Percentiles rank a stretch among this genome's conserved stretches.
Evolutionary conservation across 441 rosid species (phyloP).

Genomic region (Adansonia gregorii): DNA sequence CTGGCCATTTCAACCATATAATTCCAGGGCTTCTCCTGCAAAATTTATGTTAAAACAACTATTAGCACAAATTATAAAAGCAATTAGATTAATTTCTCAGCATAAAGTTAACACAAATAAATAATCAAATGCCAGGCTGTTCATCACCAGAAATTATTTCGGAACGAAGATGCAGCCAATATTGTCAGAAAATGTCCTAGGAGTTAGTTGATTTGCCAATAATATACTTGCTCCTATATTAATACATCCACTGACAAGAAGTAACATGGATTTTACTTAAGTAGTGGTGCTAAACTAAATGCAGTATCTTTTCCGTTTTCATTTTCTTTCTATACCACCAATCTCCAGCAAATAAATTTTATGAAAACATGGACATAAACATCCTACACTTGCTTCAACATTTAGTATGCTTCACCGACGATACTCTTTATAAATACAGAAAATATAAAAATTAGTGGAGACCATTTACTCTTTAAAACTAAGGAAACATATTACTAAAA

Average conservation of each 20-base stretch:
- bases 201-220: not conserved
- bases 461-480: not conserved
- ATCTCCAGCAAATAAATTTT: not conserved
- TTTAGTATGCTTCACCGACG: not conserved
- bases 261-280: not conserved
- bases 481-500: not conserved
- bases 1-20: slow-evolving; percentile 95
- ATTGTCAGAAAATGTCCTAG: not conserved
- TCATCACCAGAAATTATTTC: not conserved
- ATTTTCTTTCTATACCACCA: not conserved
- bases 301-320: not conserved
- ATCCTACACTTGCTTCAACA: not conserved
- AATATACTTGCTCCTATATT: slow-evolving; percentile 3
- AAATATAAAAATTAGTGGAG: not conserved
- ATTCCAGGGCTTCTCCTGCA: slow-evolving; percentile 77
- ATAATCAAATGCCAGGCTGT: slow-evolving; percentile 4
- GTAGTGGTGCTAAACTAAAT: not conserved
- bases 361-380: slow-evolving; percentile 1
- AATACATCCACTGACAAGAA: not conserved
- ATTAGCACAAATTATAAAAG: slow-evolving; percentile 19
- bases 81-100: not conserved
- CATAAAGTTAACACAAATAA: not conserved
- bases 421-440: not conserved
- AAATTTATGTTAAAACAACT: slow-evolving; percentile 27
- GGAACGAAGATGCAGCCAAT: not conserved